These are phyloP conservation scores for Aspergillus brunneoviolaceus DNA, from an alignment of 2,329 filamentous ascomycete genomes.

Conservation along the genomic window DNA sequence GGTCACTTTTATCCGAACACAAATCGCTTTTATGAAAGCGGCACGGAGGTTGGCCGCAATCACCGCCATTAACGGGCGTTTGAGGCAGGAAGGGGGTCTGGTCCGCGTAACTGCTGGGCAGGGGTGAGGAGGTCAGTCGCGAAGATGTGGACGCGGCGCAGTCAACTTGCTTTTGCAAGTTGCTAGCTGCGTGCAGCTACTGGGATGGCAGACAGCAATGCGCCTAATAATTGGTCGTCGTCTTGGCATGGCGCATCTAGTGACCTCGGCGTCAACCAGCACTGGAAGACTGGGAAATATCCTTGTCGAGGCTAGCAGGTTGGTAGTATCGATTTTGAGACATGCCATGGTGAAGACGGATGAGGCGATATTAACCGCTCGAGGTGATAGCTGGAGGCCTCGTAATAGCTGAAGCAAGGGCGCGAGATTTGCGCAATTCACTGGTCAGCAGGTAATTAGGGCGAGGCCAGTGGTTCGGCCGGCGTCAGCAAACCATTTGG, in stretches of 20 bases:
- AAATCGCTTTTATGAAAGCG: conserved; percentile 4
- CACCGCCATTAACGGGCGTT: not conserved
- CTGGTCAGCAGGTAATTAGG: not conserved
- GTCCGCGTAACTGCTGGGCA: not conserved
- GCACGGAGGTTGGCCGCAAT: not conserved
- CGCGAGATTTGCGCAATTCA: not conserved
- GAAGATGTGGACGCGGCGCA: conserved; percentile 12
- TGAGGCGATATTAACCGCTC: not conserved
- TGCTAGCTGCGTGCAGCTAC: conserved; percentile 6
- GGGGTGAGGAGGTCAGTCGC: conserved; percentile 6
- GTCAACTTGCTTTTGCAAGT: conserved; percentile 11
- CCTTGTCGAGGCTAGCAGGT: not conserved
- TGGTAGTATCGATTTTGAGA: not conserved
- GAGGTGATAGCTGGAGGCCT: not conserved
- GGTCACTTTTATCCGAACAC: not conserved
- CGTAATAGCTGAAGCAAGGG: not conserved
- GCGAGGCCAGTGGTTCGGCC: not conserved
- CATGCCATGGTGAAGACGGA: not conserved
- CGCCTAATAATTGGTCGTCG: conserved; percentile 19
- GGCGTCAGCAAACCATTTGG: not conserved
- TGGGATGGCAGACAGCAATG: not conserved
- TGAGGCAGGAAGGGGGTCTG: not conserved
- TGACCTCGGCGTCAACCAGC: not conserved
- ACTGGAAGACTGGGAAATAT: not conserved
- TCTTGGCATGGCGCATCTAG: conserved; percentile 37